Conservation (phyloP, 805 yeast species). For the Tetrapisispora arboricola region DNA sequence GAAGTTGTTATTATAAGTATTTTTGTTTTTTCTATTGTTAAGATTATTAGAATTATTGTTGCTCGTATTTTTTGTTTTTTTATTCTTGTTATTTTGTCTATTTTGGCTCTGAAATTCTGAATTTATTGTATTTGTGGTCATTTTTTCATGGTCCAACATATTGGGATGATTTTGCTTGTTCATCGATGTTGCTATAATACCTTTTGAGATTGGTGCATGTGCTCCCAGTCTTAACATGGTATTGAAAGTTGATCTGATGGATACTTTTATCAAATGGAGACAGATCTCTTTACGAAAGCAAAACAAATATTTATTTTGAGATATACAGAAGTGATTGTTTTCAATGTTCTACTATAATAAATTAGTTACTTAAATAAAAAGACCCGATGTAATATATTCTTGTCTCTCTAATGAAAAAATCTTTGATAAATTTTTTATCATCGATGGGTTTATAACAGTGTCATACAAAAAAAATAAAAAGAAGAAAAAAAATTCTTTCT, state of each 20-base stretch:
- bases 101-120: not conserved
- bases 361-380: no score
- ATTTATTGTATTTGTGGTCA: not conserved
- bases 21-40: not conserved
- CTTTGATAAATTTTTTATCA: no score
- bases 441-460: no score
- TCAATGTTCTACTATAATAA: no score
- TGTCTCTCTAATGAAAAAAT: no score
- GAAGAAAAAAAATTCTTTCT: not conserved
- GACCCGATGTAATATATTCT: no score
- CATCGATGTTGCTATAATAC: slow-evolving; percentile 1
- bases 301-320: no score
- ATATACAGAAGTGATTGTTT: no score
- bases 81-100: not conserved
- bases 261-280: not conserved
- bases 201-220: not conserved
- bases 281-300: no score
- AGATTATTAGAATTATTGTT: not conserved
- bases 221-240: slow-evolving; percentile 2
- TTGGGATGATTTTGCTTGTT: not conserved
- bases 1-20: not conserved
- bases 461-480: no score
- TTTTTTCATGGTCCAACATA: not conserved
- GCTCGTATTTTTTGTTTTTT: not conserved
- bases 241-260: no score